Evolutionary conservation across 345 rosid genomes (phyloP), one percentile per base, ranked within the genome.

Genomic region (Syzygium grande): DNA sequence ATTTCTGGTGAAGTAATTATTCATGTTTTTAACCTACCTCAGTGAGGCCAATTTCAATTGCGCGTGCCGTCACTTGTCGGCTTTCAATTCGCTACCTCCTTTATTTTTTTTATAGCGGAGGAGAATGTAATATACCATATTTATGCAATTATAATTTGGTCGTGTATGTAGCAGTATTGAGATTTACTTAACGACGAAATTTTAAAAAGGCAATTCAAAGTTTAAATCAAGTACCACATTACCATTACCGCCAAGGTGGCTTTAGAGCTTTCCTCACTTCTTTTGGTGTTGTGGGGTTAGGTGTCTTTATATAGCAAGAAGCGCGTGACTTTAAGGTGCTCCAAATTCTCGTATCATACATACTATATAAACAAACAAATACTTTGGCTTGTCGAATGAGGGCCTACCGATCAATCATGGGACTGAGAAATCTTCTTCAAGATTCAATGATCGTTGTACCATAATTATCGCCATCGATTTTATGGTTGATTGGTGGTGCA

Each of bases 381-480:
- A 15, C 43, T 68, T 68, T 30, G 23, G 43, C 79, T 68, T 10
- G 0, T 68, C 43, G 5, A 7, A 30, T 17, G 43, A 30, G 79
- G 6, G 1, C 17, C 43, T 16, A 16, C 2, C 43, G 9, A 34
- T 17, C 9, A 1, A 2, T 15, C 2, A 65, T 7, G 11, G 5
- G 29, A 15, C 5, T 65, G 15, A 14, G 22, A 65, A 65, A 65
- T 15, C 10, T 65, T 65, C 5, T 3, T 1, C 5, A 15, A 29
- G 2, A 16, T 9, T 30, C 22, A 11, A 55, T 55, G 25, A 22
- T 55, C 11, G 8, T 52, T 5, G 15, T 13, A 13, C 15, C 1
- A 52, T 52, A 11, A 27, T 59, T n/a, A 59, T 29, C 11, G 11
- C 38, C 19, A 0, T 29, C 4, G 10, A 14, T 29, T 2, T 11